A percentile compares a stretch with the other conserved stretches of the same genome.
Conservation (phyloP, 2,329 filamentous ascomycete species). For the Talaromyces pinophilus region DNA sequence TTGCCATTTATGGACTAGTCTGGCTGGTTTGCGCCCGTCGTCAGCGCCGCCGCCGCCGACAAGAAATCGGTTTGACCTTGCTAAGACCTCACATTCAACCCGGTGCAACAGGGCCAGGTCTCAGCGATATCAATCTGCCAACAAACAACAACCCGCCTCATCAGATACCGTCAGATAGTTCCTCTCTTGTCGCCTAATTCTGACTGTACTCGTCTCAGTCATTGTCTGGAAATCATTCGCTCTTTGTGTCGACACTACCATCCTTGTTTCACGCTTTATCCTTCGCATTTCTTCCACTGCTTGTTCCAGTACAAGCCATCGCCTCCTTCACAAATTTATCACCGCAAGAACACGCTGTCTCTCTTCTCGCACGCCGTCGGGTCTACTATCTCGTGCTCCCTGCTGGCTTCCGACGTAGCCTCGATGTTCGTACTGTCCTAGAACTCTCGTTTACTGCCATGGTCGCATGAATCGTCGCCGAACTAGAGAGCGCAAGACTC, state of each 20-base stretch:
- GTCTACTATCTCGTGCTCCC: background rate
- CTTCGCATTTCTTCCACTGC: background rate
- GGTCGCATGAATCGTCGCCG: constrained; percentile 12
- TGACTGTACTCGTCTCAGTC: background rate
- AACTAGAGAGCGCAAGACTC: background rate
- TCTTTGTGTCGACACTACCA: background rate
- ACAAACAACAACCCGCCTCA: background rate
- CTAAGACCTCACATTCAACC: constrained; percentile 10
- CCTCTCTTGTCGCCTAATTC: background rate
- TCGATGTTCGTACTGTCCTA: background rate
- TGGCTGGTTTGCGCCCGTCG: constrained; percentile 7
- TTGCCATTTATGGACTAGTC: background rate
- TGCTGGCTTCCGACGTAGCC: background rate
- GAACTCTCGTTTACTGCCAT: background rate
- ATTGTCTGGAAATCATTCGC: background rate
- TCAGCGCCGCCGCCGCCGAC: background rate
- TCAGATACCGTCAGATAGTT: too few relatives aligned
- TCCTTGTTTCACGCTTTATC: constrained; percentile 15
- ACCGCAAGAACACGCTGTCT: background rate
- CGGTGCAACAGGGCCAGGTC: background rate
- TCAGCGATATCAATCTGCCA: background rate
- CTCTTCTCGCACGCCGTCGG: background rate
- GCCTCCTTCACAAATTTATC: background rate
- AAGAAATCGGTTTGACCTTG: constrained; percentile 4
- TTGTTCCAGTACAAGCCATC: background rate